Conservation (phyloP, 805 yeast species). For the Candida ulmi region DNA sequence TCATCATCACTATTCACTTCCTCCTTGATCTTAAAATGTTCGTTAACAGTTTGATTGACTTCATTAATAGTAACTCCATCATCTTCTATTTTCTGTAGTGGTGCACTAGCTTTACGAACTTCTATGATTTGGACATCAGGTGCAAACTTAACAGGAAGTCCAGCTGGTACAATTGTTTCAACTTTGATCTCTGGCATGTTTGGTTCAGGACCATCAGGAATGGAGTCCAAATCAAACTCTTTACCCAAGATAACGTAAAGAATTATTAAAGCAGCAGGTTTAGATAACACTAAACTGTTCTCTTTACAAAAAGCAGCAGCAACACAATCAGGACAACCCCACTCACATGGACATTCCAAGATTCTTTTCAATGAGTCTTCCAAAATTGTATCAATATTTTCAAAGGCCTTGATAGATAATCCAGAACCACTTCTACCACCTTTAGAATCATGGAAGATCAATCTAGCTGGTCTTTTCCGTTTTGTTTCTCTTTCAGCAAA, state of each 20-base stretch:
- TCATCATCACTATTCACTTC: background rate
- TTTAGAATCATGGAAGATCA: slow-evolving; percentile 76
- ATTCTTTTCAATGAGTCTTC: slow-evolving; percentile 54
- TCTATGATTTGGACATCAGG: slow-evolving; percentile 53
- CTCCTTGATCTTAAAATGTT: background rate
- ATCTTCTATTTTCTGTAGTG: slow-evolving; percentile 11
- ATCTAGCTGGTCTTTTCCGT: slow-evolving; percentile 79
- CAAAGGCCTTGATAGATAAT: slow-evolving; percentile 71
- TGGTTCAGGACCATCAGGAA: slow-evolving; percentile 69
- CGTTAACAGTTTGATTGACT: slow-evolving; percentile 10
- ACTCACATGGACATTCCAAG: slow-evolving; percentile 60
- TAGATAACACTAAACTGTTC: slow-evolving; percentile 74
- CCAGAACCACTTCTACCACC: slow-evolving; percentile 84
- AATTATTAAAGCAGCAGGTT: slow-evolving; percentile 75
- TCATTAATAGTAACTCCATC: slow-evolving; percentile 11
- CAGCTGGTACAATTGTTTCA: slow-evolving; percentile 62
- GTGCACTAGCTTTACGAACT: slow-evolving; percentile 23
- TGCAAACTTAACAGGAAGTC: slow-evolving; percentile 53
- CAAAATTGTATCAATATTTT: slow-evolving; percentile 63
- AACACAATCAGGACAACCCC: slow-evolving; percentile 78
- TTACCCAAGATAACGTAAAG: slow-evolving; percentile 56
- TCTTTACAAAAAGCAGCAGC: slow-evolving; percentile 80
- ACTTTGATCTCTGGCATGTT: slow-evolving; percentile 63
- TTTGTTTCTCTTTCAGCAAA: slow-evolving; percentile 69
- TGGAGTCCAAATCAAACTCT: slow-evolving; percentile 37